A percentile compares a stretch with the other conserved stretches of the same genome.
Conservation (phyloP, 179 eudicot genomes). For the Pouteria campechiana region DNA sequence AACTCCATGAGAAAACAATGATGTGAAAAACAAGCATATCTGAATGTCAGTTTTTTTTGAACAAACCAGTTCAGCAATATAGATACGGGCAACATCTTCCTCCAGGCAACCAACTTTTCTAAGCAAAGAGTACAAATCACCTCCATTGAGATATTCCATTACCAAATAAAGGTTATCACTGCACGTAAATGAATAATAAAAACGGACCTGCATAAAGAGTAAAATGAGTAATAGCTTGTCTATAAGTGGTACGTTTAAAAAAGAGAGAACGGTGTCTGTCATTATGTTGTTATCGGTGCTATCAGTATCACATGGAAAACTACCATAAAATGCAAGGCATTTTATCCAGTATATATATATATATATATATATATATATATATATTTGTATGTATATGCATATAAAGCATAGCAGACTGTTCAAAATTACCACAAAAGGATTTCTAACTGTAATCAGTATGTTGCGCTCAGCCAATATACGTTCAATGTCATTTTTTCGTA, state of each 20-base stretch:
- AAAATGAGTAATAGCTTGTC: neutral
- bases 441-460: constrained; percentile 33
- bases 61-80: constrained; percentile 32
- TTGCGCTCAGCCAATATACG: constrained; percentile 40
- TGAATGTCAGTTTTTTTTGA: neutral
- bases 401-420: neutral
- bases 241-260: constrained; percentile 3
- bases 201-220: constrained; percentile 24
- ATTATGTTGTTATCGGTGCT: too few species aligned
- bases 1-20: neutral
- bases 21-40: neutral
- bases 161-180: constrained; percentile 34
- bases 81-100: constrained; percentile 30
- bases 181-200: constrained; percentile 35
- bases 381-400: neutral
- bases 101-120: constrained; percentile 32
- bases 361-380: too few species aligned
- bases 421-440: constrained; percentile 29
- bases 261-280: neutral
- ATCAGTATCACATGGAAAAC: too few species aligned
- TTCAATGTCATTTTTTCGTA: constrained; percentile 37
- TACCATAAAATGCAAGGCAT: too few species aligned
- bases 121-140: constrained; percentile 33
- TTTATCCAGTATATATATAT: too few species aligned
- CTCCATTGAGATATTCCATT: constrained; percentile 39